Evolutionary conservation across 2,329 filamentous ascomycete species (phyloP).

Genomic region (Alternaria burnsii): DNA sequence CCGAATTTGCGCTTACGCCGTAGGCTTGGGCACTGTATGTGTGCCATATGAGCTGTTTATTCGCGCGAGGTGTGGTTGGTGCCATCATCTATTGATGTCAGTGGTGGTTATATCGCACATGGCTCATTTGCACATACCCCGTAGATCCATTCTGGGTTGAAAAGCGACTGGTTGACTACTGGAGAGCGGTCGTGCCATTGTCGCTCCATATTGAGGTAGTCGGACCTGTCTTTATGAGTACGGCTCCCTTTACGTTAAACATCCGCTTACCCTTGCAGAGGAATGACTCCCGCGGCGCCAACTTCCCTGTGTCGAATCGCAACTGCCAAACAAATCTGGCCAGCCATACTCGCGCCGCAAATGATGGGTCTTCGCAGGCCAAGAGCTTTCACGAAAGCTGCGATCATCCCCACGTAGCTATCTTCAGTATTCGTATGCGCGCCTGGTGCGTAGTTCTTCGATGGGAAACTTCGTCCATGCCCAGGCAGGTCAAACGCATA

Average conservation of each 20-base stretch:
- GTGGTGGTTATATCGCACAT: background rate
- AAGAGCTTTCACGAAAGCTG: slow-evolving; percentile 56
- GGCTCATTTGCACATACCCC: slow-evolving; percentile 39
- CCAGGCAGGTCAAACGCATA: slow-evolving; percentile 61
- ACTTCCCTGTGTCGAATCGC: slow-evolving; percentile 59
- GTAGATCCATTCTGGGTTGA: slow-evolving; percentile 60
- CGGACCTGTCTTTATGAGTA: slow-evolving; percentile 39
- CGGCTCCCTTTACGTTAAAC: slow-evolving; percentile 17
- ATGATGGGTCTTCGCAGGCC: slow-evolving; percentile 58
- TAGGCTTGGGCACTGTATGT: slow-evolving; percentile 60
- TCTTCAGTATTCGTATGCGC: slow-evolving; percentile 61
- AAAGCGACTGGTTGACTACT: slow-evolving; percentile 59
- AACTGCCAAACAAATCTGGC: slow-evolving; percentile 59
- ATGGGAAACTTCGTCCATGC: slow-evolving; percentile 60
- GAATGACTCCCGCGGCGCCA: slow-evolving; percentile 57
- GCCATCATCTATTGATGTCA: slow-evolving; percentile 53
- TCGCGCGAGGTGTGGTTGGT: slow-evolving; percentile 55
- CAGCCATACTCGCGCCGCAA: slow-evolving; percentile 61
- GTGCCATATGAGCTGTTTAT: slow-evolving; percentile 61
- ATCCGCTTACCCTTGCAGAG: slow-evolving; percentile 53
- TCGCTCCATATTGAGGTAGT: slow-evolving; percentile 55
- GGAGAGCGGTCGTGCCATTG: slow-evolving; percentile 58
- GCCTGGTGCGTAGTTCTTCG: slow-evolving; percentile 52
- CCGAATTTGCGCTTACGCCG: slow-evolving; percentile 37
- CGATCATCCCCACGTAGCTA: slow-evolving; percentile 57